A percentile compares a stretch with the other conserved stretches of the same genome.
phyloP scores from a whole-genome alignment of 2,329 filamentous ascomycete species.

The Dothistroma pini region DNA sequence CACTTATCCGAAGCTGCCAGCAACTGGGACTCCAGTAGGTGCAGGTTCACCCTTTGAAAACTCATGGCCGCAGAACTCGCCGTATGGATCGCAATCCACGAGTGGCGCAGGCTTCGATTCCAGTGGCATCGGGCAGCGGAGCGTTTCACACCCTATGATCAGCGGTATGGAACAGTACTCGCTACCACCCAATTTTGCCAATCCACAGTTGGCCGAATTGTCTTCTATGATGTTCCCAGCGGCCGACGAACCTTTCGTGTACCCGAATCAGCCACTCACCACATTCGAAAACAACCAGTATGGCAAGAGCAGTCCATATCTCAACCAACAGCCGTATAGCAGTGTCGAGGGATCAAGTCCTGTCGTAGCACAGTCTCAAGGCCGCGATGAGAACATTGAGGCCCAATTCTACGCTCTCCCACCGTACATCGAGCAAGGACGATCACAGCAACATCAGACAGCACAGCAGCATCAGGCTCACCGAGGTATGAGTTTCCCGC shows the following conservation, averaged over 20 bases:
- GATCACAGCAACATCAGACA: constrained; percentile 24
- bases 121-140: constrained; percentile 17
- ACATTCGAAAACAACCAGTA: constrained; percentile 46
- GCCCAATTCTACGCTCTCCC: constrained; percentile 70
- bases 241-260: constrained; percentile 68
- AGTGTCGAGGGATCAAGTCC: constrained; percentile 14
- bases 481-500: constrained; percentile 17
- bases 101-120: constrained; percentile 23
- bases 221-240: constrained; percentile 77
- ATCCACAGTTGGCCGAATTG: constrained; percentile 60
- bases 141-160: constrained; percentile 19
- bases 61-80: constrained; percentile 25
- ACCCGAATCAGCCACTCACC: constrained; percentile 71
- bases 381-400: constrained; percentile 59
- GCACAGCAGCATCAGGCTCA: constrained; percentile 22
- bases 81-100: constrained; percentile 29
- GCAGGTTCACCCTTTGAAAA: constrained; percentile 16
- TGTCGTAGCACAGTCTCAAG: constrained; percentile 15
- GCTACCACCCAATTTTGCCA: constrained; percentile 31
- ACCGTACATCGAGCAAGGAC: constrained; percentile 62
- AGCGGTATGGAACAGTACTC: constrained; percentile 23
- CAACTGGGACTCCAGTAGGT: constrained; percentile 7
- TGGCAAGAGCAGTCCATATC: constrained; percentile 23
- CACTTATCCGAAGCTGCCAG: constrained; percentile 27
- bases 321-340: constrained; percentile 15